A percentile compares a stretch with the other conserved stretches of the same genome.
Conservation (phyloP, 495 filamentous ascomycete genomes). For the Emericellopsis terricola region DNA sequence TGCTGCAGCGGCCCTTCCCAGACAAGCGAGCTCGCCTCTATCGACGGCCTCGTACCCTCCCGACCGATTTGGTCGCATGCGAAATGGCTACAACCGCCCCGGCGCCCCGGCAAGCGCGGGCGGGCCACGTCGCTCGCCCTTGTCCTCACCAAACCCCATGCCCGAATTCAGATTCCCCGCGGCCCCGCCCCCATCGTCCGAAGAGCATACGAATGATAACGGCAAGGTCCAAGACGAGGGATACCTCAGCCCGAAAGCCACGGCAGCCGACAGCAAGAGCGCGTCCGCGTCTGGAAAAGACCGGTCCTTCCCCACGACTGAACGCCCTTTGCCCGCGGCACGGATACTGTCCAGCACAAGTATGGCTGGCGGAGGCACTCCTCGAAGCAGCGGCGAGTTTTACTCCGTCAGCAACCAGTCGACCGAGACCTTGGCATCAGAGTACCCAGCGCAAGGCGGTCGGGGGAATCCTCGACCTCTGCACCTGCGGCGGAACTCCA, state of each 20-base stretch:
- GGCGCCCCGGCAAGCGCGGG: conserved; percentile 6
- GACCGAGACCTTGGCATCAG: conserved; percentile 78
- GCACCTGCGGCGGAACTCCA: conserved; percentile 47
- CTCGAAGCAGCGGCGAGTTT: conserved; percentile 84
- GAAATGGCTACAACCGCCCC: conserved; percentile 23
- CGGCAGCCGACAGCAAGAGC: background rate
- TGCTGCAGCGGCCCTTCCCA: no score
- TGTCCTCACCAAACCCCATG: conserved; percentile 22
- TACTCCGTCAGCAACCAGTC: conserved; percentile 90
- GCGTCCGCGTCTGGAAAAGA: conserved; percentile 16
- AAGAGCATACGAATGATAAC: conserved; percentile 3
- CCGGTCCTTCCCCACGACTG: conserved; percentile 20
- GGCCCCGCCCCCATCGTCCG: conserved; percentile 23
- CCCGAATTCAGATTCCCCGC: conserved; percentile 57
- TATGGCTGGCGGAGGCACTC: conserved; percentile 37
- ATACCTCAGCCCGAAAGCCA: conserved; percentile 17
- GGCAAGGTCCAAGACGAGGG: conserved; percentile 12
- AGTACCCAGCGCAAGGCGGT: conserved; percentile 56
- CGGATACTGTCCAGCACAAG: conserved; percentile 59
- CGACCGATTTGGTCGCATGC: conserved; percentile 13
- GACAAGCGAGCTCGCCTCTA: conserved; percentile 18
- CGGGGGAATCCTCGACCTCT: conserved; percentile 21
- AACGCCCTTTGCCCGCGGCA: conserved; percentile 40
- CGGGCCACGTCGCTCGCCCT: conserved; percentile 10
- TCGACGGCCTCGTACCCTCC: conserved; percentile 31